Base-by-base conservation (phyloP, 345 rosid genomes). In the Eucalyptus marginata region DNA sequence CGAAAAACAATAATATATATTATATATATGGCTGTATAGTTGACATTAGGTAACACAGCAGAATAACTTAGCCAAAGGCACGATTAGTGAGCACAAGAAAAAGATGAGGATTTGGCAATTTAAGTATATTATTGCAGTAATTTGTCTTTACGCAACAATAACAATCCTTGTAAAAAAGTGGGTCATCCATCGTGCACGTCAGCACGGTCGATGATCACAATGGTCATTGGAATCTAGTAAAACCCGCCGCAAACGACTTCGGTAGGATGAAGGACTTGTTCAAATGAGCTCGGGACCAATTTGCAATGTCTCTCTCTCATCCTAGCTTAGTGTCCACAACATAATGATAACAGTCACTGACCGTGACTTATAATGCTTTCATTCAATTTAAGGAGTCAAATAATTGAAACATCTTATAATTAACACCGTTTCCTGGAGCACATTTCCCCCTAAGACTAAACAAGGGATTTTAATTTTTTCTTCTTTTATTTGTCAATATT, bases 361-460 rank as follows among this genome's bases (percentile, higher is more conserved):
- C 43, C 36, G 5, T 68, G 79, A 68, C 79, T 31, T 68, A 31
- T 31, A 68, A 16, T 68, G 79, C 43, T 31, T 31, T 0, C 43
- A 68, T 68, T 68, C 79, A 68, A 68, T 68, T 13, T 68, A 31
- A 31, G 43, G 43, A 68, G 79, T 68, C 24, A 68, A 2, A 68
- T 68, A 71, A 36, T 71, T 33, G 44, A 68, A 68, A 33, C 80
- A 17, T 68, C 46, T 71, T 62, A 33, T 29, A 62, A 62, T 62
- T 29, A 62, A 62, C 33, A 62, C 71, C 31, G 1, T 62, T 62
- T 62, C 71, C 33, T 29, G 1, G 71, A 62, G 71, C 17, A 62
- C 0, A 62, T 29, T 62, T 62, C 33, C 71, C 4, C 71, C 33
- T 25, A 0, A 16, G 4, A 50, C 7, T 46, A n/a, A 49, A 44